Conservation (phyloP, 2,329 filamentous ascomycete species). For the Zalaria sp. region DNA sequence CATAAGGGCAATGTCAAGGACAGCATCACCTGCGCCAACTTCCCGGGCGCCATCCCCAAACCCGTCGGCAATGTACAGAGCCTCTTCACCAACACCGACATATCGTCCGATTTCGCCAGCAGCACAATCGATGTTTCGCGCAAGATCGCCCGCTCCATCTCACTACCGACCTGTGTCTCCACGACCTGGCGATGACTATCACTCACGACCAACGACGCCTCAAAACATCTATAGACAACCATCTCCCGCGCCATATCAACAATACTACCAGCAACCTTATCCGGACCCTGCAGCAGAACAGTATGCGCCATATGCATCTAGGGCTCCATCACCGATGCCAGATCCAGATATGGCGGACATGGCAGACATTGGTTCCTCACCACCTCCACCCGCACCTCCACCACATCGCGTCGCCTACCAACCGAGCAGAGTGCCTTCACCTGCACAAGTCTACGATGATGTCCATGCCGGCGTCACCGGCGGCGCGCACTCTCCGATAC, state of each 20-base stretch:
- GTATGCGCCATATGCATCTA: conserved; percentile 17
- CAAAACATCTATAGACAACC: background rate
- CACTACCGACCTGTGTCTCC: conserved; percentile 15
- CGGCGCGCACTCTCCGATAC: conserved; percentile 46
- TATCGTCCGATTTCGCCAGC: conserved; percentile 6
- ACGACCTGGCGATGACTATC: background rate
- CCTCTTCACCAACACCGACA: conserved; percentile 23
- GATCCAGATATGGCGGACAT: background rate
- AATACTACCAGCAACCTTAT: conserved; percentile 12
- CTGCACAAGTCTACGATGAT: conserved; percentile 19
- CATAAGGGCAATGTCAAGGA: conserved; percentile 6
- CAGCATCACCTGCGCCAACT: conserved; percentile 10
- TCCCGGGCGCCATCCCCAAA: conserved; percentile 12
- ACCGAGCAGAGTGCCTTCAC: conserved; percentile 34
- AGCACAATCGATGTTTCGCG: conserved; percentile 6
- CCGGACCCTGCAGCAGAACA: conserved; percentile 27
- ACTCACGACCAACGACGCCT: background rate
- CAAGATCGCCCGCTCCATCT: conserved; percentile 13
- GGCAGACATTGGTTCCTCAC: conserved; percentile 41
- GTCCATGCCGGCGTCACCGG: conserved; percentile 35
- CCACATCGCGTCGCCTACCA: conserved; percentile 51
- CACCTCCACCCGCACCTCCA: conserved; percentile 75
- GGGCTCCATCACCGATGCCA: conserved; percentile 10
- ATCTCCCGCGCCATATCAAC: conserved; percentile 7
- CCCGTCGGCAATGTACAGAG: conserved; percentile 11